Conservation (phyloP, 306 rosid species). For the Nissolia schottii region DNA sequence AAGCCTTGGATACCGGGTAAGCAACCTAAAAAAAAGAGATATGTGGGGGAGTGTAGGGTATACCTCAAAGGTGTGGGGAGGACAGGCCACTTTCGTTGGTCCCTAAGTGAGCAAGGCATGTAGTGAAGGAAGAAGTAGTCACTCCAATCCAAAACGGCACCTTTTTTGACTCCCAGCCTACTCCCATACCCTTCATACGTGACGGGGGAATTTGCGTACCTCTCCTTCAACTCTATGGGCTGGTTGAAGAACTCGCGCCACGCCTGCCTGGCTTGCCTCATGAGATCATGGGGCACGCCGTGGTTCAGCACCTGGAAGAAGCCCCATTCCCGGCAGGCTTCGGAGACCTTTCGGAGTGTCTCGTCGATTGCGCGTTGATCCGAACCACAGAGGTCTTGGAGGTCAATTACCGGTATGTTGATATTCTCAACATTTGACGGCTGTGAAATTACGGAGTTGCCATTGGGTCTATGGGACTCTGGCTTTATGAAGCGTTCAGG, state of each 20-base stretch:
- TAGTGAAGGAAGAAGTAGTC: conserved; percentile 74
- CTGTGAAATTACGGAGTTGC: too few relatives aligned
- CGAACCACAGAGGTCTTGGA: conserved; percentile 17
- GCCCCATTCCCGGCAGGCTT: conserved; percentile 68
- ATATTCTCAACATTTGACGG: background rate
- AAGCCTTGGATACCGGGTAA: too few relatives aligned
- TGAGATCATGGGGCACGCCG: conserved; percentile 58
- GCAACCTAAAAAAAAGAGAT: too few relatives aligned
- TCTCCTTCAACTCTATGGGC: conserved; percentile 57
- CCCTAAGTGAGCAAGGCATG: conserved; percentile 50
- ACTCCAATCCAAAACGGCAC: conserved; percentile 86
- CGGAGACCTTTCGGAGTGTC: conserved; percentile 16
- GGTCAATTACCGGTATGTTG: conserved; percentile 57
- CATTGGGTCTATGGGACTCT: conserved; percentile 34
- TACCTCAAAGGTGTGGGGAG: conserved; percentile 65
- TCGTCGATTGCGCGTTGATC: background rate
- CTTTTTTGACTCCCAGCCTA: conserved; percentile 67
- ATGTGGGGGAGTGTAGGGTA: too few relatives aligned
- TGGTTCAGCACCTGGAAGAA: conserved; percentile 79
- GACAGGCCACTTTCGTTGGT: conserved; percentile 59
- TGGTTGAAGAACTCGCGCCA: conserved; percentile 67
- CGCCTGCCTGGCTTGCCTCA: conserved; percentile 41
- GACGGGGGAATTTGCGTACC: conserved; percentile 51
- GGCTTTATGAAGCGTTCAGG: conserved; percentile 63
- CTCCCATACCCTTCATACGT: conserved; percentile 91